Evolutionary conservation across 805 yeast genomes (phyloP), one percentile per base, ranked within the genome.

Genomic region (Candida vartiovaarae): DNA sequence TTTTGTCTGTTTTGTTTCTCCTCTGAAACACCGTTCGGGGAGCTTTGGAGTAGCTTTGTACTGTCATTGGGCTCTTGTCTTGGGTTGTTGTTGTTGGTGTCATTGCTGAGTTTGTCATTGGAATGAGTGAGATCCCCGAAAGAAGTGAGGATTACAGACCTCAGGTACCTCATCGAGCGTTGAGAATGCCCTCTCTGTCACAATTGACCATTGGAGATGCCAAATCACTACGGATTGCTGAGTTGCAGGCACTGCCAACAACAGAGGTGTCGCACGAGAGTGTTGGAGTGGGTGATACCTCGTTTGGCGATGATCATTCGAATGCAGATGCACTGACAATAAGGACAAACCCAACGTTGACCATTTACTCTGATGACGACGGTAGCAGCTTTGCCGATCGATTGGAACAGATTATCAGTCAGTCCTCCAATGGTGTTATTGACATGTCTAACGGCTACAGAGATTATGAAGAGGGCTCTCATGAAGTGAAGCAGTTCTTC

Each of bases 401-500:
- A 4, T 31, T 57, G 25, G 56, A 57, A 11, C 56, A 59, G 38
- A 51, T 59, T 37, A 54, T 56, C 7, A 51, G 57, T 34, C 55
- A 53, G 7, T 41, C 54, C 20, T 53, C 52, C 11, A 11, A 15
- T 24, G 51, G 48, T 5, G 8, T 48, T 41, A 5, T 37, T 34
- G 41, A 44, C 30, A 39, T 43, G n/a, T 36, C 47, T 15, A 15
- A 15, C 20, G 20, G 20, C 20, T 15, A 15, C 20, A 15, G 20
- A 2, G 32, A 34, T 20, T 51, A 46, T 6, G 51, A 44, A 32
- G 53, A 45, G 38, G 43, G 44, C 20, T 46, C 46, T 11, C 44
- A 43, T 33, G 38, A 42, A 24, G 42, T 42, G 10, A 88, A 87
- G 59, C 95, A 88, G 47, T 85, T 83, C 56, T 83, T 86, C 52